Percentiles rank a stretch among this genome's conserved stretches.
Evolutionary conservation across 169 alveolate species (phyloP).

Genomic region (Plasmodium coatneyi): DNA sequence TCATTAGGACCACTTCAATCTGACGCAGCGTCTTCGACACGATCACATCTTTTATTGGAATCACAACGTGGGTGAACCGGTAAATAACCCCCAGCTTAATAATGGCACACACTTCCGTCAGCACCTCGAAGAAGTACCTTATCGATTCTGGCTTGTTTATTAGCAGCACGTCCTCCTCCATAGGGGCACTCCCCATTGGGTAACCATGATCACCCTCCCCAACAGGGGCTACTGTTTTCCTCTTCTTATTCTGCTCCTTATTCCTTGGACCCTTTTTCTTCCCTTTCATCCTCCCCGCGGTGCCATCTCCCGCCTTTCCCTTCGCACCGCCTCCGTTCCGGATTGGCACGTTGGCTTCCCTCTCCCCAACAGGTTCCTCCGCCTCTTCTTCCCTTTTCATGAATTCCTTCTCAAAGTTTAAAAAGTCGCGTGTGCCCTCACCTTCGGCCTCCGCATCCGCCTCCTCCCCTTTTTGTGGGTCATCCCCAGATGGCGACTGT

Average conservation of each 20-base stretch:
- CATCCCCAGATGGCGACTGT: neutral
- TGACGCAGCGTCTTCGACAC: constrained; percentile 6
- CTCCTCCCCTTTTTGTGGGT: neutral
- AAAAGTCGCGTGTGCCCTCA: neutral
- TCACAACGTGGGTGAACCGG: constrained; percentile 5
- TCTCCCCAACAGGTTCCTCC: neutral
- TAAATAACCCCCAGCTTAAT: constrained; percentile 32
- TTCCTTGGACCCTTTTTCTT: neutral
- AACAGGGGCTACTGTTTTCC: neutral
- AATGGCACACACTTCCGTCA: constrained; percentile 4
- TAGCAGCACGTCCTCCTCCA: neutral
- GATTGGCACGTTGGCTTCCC: neutral
- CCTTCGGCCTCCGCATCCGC: neutral
- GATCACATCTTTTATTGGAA: constrained; percentile 30
- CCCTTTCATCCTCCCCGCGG: neutral
- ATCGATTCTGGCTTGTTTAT: constrained; percentile 25
- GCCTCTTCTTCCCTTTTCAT: neutral
- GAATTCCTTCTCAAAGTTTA: neutral
- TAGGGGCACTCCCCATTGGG: neutral
- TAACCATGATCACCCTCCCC: no score
- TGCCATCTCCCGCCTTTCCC: neutral
- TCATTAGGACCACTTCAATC: neutral
- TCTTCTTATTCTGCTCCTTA: neutral
- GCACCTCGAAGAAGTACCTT: constrained; percentile 22
- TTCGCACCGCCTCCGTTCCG: neutral